Base-by-base conservation (phyloP, 225 moss, liverwort and hornwort species). In the Sphagnum contortum region DNA sequence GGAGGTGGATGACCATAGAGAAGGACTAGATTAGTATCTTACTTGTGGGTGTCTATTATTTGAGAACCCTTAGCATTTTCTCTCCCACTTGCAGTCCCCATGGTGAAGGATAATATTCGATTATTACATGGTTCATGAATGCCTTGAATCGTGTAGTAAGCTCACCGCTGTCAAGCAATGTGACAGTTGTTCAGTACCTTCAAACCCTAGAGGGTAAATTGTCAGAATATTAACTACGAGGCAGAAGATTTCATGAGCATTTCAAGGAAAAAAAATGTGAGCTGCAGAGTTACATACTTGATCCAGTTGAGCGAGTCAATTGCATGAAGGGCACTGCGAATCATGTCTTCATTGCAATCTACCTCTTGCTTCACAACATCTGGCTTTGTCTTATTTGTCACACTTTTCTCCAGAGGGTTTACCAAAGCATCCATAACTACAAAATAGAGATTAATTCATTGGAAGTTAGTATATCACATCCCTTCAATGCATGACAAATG, bases 361-460 rank as follows among this genome's bases (percentile, higher is more conserved):
- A 98, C 92, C 79, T 98, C 96, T 87, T 98, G 96, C 80, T 98
- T 98, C 66, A 98, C 96, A 79, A 92, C 96, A 71, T 98, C 96
- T 45, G 92, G 83, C 70, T 98, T 98, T 12, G 96, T 98, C 77
- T 92, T 98, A 72, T 98, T 88, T 45, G 93, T 90, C 45, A 93
- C 87, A 12, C 92, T 92, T 74, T 86, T 92, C 75, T 98, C 96
- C 77, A 98, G 73, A 48, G 92, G 96, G 4, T 98, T 90, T 74
- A 98, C 96, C 70, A 98, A 79, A 49, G 92, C 86, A 72, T 93
- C 92, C 78, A 93, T 69, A 47, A 98, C 96, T 98, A 82, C 10
- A 71, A 8, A 64, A 64, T 49, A 29, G 29, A 29, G 29, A 29
- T 29, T 29, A 29, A 29, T 29, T 29, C 29, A 29, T 29, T 29